phyloP scores from a whole-genome alignment of 176 grass and related monocot genomes.

The Stipa capillata region DNA sequence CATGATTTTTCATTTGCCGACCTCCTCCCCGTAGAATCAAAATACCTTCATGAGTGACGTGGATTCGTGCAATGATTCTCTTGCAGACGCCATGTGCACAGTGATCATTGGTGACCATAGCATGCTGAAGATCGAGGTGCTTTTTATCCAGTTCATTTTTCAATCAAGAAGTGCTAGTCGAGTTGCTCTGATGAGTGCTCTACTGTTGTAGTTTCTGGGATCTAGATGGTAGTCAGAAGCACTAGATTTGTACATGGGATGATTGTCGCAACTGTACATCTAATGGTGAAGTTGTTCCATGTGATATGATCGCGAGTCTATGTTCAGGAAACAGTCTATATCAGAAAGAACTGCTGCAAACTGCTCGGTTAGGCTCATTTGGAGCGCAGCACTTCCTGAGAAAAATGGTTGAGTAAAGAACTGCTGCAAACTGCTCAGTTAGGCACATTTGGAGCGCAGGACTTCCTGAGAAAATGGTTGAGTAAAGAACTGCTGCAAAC shows the following conservation, averaged over 20 bases:
- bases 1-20: slow-evolving; percentile 92
- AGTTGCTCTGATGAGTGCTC: neutral
- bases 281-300: neutral
- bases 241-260: neutral
- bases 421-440: too few relatives aligned
- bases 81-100: neutral
- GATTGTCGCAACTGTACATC: neutral
- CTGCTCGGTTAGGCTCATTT: neutral
- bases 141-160: neutral
- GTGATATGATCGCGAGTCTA: neutral
- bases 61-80: neutral
- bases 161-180: neutral
- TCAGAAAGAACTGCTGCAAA: neutral
- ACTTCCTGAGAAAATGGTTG: neutral
- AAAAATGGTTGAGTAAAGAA: neutral
- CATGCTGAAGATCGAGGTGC: neutral
- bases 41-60: neutral
- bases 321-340: neutral
- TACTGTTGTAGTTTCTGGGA: neutral
- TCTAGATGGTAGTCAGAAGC: neutral
- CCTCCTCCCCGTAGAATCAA: slow-evolving; percentile 54
- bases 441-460: too few relatives aligned
- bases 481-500: too few relatives aligned
- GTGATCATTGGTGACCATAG: neutral
- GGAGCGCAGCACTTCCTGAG: too few relatives aligned